phyloP scores from a whole-genome alignment of 2,329 filamentous ascomycete genomes.

The Phyllosticta citrichinensis region DNA sequence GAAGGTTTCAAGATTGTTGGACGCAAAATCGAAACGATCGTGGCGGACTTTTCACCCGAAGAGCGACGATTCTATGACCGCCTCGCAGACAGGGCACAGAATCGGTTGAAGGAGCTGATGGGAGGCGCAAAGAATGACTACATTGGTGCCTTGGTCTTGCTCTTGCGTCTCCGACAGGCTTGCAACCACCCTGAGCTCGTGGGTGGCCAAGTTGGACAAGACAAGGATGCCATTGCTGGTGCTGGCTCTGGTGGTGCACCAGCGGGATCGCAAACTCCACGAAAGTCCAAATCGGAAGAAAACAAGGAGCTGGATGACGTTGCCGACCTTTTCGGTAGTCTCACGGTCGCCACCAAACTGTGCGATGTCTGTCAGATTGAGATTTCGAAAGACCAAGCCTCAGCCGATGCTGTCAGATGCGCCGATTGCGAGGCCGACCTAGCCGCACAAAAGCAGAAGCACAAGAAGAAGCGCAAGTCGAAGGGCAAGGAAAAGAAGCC shows the following conservation, averaged over 20 bases:
- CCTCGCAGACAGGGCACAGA: slow-evolving; percentile 74
- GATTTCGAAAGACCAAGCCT: slow-evolving; percentile 48
- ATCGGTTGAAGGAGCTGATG: slow-evolving; percentile 84
- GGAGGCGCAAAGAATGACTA: slow-evolving; percentile 71
- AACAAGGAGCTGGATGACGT: slow-evolving; percentile 68
- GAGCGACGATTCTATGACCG: slow-evolving; percentile 81
- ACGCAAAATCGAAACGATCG: slow-evolving; percentile 73
- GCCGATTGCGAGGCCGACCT: slow-evolving; percentile 66
- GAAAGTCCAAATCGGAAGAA: slow-evolving; percentile 37
- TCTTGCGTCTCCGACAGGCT: slow-evolving; percentile 82
- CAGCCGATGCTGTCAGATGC: slow-evolving; percentile 51
- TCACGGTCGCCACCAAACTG: slow-evolving; percentile 66
- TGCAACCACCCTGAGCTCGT: slow-evolving; percentile 92
- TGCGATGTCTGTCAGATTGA: slow-evolving; percentile 76
- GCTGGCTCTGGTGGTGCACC: slow-evolving; percentile 17
- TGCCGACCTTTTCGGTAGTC: slow-evolving; percentile 74
- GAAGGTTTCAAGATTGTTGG: slow-evolving; percentile 81
- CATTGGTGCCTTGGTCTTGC: slow-evolving; percentile 81
- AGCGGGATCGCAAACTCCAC: slow-evolving; percentile 22
- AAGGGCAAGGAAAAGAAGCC: slow-evolving; percentile 25
- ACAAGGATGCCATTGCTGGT: slow-evolving; percentile 68
- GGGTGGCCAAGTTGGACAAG: slow-evolving; percentile 72
- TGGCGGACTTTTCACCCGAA: slow-evolving; percentile 65
- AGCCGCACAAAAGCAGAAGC: slow-evolving; percentile 40
- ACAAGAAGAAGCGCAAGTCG: slow-evolving; percentile 27